Conservation (phyloP, 345 rosid species). For the Boechera retrofracta region DNA sequence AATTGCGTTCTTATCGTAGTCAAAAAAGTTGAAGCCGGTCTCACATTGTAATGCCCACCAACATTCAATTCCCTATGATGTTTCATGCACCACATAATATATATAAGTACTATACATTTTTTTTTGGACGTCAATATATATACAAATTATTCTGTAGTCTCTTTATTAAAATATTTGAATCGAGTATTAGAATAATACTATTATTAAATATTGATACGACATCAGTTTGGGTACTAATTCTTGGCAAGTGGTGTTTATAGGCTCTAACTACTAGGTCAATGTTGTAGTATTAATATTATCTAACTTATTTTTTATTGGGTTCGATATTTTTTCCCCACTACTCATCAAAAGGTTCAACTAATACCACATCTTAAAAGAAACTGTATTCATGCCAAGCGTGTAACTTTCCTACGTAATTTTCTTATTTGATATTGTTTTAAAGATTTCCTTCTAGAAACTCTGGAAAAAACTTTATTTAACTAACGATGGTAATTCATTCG, state of each 20-base stretch:
- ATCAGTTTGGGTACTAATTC: constrained; percentile 10
- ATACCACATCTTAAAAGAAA: background rate
- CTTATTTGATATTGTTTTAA: background rate
- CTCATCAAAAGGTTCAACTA: constrained; percentile 10
- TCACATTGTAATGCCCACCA: constrained; percentile 47
- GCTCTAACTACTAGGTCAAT: constrained; percentile 31
- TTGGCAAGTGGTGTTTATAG: constrained; percentile 24
- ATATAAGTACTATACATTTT: background rate
- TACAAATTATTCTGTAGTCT: background rate
- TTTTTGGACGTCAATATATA: background rate
- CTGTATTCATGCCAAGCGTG: constrained; percentile 2
- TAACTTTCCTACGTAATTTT: constrained; percentile 7
- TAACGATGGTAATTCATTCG: background rate
- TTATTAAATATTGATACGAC: background rate
- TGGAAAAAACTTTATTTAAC: background rate
- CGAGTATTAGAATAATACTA: background rate
- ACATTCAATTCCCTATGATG: constrained; percentile 66
- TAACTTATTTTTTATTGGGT: background rate
- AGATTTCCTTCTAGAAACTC: constrained; percentile 11
- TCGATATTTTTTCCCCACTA: background rate
- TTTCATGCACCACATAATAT: constrained; percentile 38
- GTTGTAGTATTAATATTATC: background rate
- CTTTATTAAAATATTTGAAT: background rate
- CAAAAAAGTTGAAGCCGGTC: constrained; percentile 42
- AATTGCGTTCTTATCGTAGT: constrained; percentile 35